A percentile compares a stretch with the other conserved stretches of the same genome.
phyloP scores from a whole-genome alignment of 768 basidiomycete species.

The Pilatotrama ljubarskyi region DNA sequence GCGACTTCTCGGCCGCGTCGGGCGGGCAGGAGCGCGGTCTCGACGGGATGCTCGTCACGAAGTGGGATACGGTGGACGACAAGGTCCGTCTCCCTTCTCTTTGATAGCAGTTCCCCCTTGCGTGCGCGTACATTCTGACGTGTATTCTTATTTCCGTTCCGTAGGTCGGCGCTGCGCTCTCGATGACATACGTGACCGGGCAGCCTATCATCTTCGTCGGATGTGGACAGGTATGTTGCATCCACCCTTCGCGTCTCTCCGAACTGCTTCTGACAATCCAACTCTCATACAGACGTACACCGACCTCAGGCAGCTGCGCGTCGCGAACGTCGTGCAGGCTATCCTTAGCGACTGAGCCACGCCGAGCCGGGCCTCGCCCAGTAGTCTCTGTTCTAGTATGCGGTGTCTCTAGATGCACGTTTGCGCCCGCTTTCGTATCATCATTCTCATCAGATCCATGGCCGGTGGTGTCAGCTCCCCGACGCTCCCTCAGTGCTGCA shows the following conservation, averaged over 20 bases:
- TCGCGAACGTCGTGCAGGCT: slow-evolving; percentile 91
- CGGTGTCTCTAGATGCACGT: neutral
- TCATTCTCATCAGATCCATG: too few relatives aligned
- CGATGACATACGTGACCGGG: slow-evolving; percentile 99
- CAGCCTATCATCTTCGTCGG: slow-evolving; percentile 99
- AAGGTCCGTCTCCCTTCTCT: slow-evolving; percentile 55
- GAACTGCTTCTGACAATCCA: too few relatives aligned
- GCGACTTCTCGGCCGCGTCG: slow-evolving; percentile 84
- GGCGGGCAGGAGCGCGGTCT: slow-evolving; percentile 83
- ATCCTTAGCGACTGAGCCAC: slow-evolving; percentile 70
- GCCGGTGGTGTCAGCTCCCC: neutral
- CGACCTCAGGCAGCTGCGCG: slow-evolving; percentile 87
- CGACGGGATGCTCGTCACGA: slow-evolving; percentile 97
- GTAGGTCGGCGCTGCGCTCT: slow-evolving; percentile 95
- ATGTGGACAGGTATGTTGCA: slow-evolving; percentile 80
- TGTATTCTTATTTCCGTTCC: neutral
- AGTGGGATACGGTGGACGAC: slow-evolving; percentile 98
- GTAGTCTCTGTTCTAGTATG: neutral
- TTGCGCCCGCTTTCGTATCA: too few relatives aligned
- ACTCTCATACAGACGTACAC: slow-evolving; percentile 78
- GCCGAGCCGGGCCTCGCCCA: neutral
- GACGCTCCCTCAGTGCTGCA: too few relatives aligned
- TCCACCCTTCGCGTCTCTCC: neutral
- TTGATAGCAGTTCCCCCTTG: neutral
- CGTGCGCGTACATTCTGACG: neutral